These are phyloP conservation scores for Pelargonium nanum DNA, from an alignment of 345 rosid genomes.

Conservation along the genomic window DNA sequence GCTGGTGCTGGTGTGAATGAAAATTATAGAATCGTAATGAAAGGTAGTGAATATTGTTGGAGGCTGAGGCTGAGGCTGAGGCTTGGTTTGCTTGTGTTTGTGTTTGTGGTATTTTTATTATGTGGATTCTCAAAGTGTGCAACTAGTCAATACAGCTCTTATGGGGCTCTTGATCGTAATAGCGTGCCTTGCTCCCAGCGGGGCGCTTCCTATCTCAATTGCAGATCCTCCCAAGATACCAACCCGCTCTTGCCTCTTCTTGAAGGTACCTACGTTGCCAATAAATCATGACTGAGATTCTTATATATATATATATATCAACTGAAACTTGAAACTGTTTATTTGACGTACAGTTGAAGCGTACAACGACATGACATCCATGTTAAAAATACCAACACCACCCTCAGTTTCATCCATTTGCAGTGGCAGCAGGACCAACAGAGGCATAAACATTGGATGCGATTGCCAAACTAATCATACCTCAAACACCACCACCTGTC, in stretches of 20 bases:
- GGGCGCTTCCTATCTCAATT: background rate
- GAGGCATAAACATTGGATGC: background rate
- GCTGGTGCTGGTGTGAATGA: no score
- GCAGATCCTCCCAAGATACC: background rate
- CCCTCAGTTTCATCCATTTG: background rate
- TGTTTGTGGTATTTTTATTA: background rate
- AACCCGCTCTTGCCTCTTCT: background rate
- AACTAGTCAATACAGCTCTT: background rate
- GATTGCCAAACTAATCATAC: background rate
- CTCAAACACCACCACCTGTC: background rate
- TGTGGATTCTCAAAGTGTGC: background rate
- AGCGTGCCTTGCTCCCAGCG: background rate
- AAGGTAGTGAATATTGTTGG: no score
- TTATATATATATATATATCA: no score
- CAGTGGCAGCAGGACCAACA: background rate
- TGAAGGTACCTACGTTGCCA: background rate
- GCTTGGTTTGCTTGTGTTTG: background rate
- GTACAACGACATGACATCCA: background rate
- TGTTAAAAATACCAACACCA: background rate
- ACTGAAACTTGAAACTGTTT: no score
- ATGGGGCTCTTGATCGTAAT: background rate
- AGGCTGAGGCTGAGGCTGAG: no score
- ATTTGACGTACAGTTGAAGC: background rate
- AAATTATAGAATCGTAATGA: no score
- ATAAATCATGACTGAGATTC: no score